Percentiles rank a stretch among this genome's conserved stretches.
These are phyloP conservation scores for Arthroderma sp. DNA, from an alignment of 2,329 filamentous ascomycete genomes.

Conservation along the genomic window DNA sequence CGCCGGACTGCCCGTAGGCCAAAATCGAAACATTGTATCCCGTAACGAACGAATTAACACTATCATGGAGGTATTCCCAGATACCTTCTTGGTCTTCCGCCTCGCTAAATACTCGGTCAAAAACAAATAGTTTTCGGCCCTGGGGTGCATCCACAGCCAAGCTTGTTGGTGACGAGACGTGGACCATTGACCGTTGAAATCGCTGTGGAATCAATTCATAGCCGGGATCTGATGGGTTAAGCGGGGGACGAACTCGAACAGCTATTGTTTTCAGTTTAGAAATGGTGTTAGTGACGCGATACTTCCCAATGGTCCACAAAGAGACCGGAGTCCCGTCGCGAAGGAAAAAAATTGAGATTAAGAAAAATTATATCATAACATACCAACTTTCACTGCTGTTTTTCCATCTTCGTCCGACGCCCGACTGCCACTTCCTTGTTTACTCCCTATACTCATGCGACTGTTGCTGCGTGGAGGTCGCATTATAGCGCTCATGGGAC, in stretches of 20 bases:
- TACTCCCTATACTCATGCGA: conserved; percentile 66
- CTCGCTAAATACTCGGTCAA: conserved; percentile 84
- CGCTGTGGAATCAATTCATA: conserved; percentile 91
- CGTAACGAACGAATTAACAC: conserved; percentile 77
- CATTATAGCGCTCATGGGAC: conserved; percentile 71
- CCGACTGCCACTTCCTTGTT: conserved; percentile 60
- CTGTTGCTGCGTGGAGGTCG: conserved; percentile 66
- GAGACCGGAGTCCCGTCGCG: too few relatives aligned
- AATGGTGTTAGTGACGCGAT: background rate
- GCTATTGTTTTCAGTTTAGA: conserved; percentile 38
- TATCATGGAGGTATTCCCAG: conserved; percentile 88
- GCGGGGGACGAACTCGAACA: conserved; percentile 79
- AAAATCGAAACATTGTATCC: conserved; percentile 97
- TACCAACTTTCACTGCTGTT: conserved; percentile 93
- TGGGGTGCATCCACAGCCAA: conserved; percentile 82
- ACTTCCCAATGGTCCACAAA: background rate
- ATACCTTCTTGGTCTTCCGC: conserved; percentile 75
- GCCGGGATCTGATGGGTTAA: conserved; percentile 72
- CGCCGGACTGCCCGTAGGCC: conserved; percentile 93
- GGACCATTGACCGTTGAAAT: conserved; percentile 85
- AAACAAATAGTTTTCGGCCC: conserved; percentile 88
- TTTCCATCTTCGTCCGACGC: conserved; percentile 81
- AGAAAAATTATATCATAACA: conserved; percentile 28
- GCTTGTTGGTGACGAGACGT: conserved; percentile 73
- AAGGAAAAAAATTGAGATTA: too few relatives aligned